Evolutionary conservation across 345 rosid genomes (phyloP).

Genomic region (Draba incana): DNA sequence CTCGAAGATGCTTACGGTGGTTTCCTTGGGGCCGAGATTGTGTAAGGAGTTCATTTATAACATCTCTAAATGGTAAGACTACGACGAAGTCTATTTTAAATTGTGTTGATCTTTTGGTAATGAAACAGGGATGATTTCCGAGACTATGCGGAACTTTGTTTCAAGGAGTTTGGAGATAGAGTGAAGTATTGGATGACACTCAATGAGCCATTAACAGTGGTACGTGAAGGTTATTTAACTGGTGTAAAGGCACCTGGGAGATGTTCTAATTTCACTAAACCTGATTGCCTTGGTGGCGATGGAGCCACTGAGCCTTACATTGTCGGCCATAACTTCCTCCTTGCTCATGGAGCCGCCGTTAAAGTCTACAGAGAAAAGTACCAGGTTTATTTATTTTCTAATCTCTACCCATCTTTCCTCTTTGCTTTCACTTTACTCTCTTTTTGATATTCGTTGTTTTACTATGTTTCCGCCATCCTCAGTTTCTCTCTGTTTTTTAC

Average conservation of each 20-base stretch:
- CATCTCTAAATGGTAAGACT: not conserved
- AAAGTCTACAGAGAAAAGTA: constrained; percentile 46
- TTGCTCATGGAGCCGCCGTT: constrained; percentile 50
- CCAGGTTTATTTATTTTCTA: constrained; percentile 19
- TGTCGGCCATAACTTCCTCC: constrained; percentile 46
- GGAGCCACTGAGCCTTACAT: constrained; percentile 47
- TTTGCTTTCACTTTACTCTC: constrained; percentile 4
- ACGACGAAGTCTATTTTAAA: not conserved
- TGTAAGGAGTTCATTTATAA: constrained; percentile 41
- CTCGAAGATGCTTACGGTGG: constrained; percentile 54
- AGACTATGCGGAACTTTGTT: constrained; percentile 51
- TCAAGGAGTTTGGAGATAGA: constrained; percentile 50
- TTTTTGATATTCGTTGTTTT: not conserved
- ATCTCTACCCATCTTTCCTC: not conserved
- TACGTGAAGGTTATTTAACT: constrained; percentile 30
- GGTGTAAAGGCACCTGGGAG: constrained; percentile 46
- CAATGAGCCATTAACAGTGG: constrained; percentile 49
- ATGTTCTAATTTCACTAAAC: constrained; percentile 40
- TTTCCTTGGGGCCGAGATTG: constrained; percentile 41
- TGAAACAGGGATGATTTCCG: constrained; percentile 45
- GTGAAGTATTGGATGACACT: constrained; percentile 51
- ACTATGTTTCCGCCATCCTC: not conserved
- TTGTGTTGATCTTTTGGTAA: not conserved
- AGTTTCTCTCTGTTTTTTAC: not conserved
- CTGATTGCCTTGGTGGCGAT: constrained; percentile 41